Percentiles rank a stretch among this genome's conserved stretches.
These are phyloP conservation scores for Cenchrus fungigraminus DNA, from an alignment of 176 grass and related monocot genomes.

Conservation along the genomic window DNA sequence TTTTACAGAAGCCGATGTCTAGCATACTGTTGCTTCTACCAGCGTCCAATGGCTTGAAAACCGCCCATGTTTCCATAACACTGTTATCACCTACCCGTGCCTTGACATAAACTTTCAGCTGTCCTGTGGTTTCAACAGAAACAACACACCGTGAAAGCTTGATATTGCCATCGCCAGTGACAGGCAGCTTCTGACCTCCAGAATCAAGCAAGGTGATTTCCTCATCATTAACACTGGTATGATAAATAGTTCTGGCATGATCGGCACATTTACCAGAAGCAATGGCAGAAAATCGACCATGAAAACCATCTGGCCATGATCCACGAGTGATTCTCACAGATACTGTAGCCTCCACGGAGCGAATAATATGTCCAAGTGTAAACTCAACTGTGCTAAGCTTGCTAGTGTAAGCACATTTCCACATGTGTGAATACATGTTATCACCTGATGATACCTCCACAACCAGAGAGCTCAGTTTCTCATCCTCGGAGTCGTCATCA, in stretches of 20 bases:
- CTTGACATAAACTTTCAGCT: background rate
- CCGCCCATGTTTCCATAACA: background rate
- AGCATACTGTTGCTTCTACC: background rate
- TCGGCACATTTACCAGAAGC: background rate
- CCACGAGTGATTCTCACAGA: background rate
- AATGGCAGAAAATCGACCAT: background rate
- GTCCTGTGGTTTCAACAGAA: background rate
- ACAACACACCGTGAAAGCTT: background rate
- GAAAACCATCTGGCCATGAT: conserved; percentile 26
- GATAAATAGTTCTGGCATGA: no score
- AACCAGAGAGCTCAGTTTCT: background rate
- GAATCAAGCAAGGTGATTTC: background rate
- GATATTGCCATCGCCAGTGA: background rate
- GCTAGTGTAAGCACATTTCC: conserved; percentile 17
- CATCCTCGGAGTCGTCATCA: background rate
- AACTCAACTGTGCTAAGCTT: conserved; percentile 24
- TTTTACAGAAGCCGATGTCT: background rate
- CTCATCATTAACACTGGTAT: background rate
- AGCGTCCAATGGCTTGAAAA: background rate
- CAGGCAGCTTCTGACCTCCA: background rate
- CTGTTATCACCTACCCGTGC: background rate
- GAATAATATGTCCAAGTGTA: background rate
- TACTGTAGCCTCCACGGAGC: conserved; percentile 20
- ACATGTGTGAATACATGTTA: background rate
- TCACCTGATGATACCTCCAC: background rate